Evolutionary conservation across 164 flowering plant genomes (phyloP), one percentile per base, ranked within the genome.

Genomic region (Vitis cinerea): DNA sequence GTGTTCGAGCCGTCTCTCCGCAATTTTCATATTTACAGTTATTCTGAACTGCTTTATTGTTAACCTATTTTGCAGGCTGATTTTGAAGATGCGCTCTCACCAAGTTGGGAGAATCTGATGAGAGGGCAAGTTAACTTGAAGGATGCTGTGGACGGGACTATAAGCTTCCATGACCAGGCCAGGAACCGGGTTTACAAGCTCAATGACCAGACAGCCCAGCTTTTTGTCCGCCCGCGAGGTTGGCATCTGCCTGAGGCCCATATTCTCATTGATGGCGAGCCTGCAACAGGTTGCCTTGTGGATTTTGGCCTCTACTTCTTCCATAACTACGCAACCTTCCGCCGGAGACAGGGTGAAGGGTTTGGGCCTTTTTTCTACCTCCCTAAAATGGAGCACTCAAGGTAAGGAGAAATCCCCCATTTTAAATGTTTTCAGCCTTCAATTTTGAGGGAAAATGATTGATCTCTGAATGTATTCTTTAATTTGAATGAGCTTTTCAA

Each of bases 181-280:
- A 86, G 98, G 65, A 90, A 87, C 78, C 81, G 88, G 59, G 81
- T 86, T 37, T 94, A 94, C 88, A 89, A 78, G 85, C 97, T 94
- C 61, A 89, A 92, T 68, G 84, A 89, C 14, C 83, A 83, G 69
- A 89, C 81, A 0, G 97, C 98, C 16, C 89, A 86, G 82, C 94
- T 94, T 44, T 90, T 94, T 65, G 97, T 92, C 30, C 94, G 98
- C 5, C 92, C 98, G 3, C 66, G 98, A 70, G 98, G 97, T 13
- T 94, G 98, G 98, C 98, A 94, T 71, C 74, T 94, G n/a, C 94
- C 89, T 1, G 98, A 94, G 81, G 78, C 90, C 30, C 97, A 94
- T 74, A 83, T 92, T 53, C 70, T 84, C 78, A 87, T 94, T 16
- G 98, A 94, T 37, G 96, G 97, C 3, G 88, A 88, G 59, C 97